A percentile compares a stretch with the other conserved stretches of the same genome.
Evolutionary conservation across 139 green algal genomes (phyloP).

Genomic region (Chlorella vulgaris): DNA sequence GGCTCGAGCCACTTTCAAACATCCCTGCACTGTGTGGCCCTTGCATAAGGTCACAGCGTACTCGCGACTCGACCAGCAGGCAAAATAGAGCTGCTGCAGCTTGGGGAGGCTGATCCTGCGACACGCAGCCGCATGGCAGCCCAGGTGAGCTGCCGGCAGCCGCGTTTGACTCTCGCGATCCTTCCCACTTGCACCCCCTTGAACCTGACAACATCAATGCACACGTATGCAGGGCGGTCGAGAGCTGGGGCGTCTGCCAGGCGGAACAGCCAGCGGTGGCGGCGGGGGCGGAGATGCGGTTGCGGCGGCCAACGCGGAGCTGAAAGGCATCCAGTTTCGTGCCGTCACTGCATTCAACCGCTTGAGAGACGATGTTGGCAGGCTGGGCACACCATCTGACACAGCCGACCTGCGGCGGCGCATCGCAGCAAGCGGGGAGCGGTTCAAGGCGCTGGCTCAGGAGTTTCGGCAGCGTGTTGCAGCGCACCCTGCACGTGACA

Average conservation of each 20-base stretch:
- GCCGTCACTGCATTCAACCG: constrained; percentile 49
- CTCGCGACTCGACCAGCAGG: background rate
- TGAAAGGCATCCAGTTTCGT: constrained; percentile 42
- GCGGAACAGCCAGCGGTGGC: background rate
- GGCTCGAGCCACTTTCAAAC: too few relatives aligned
- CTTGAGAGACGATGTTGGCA: constrained; percentile 59
- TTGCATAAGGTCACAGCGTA: too few relatives aligned
- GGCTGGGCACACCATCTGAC: constrained; percentile 68
- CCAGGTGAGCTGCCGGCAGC: background rate
- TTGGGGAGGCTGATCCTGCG: background rate
- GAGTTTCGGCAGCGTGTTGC: constrained; percentile 35
- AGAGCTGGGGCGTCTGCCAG: constrained; percentile 14
- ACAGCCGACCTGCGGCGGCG: constrained; percentile 66
- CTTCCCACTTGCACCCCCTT: too few relatives aligned
- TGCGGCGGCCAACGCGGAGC: constrained; percentile 26
- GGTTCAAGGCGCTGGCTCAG: constrained; percentile 26
- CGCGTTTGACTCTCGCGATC: background rate
- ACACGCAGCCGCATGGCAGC: background rate
- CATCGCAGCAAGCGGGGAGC: constrained; percentile 17
- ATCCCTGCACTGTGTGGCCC: too few relatives aligned
- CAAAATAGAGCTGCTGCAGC: background rate
- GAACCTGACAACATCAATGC: too few relatives aligned
- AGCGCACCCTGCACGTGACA: constrained; percentile 38
- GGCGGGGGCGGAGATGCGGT: too few relatives aligned
- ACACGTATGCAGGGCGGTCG: background rate